phyloP scores from a whole-genome alignment of 1,139 yeast species.

The Blastobotrys indianensis region DNA sequence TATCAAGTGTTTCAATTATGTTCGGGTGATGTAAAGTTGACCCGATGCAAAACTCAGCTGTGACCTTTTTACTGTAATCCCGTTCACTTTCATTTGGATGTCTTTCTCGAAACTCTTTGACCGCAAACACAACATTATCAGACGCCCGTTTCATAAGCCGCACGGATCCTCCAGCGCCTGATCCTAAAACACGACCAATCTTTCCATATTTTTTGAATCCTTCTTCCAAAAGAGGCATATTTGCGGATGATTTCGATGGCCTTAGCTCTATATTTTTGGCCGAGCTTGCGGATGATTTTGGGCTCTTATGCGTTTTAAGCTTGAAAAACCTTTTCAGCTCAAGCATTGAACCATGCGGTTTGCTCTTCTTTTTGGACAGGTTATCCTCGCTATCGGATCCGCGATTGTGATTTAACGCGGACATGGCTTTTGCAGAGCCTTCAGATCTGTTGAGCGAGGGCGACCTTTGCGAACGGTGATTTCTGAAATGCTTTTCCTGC shows the following conservation, averaged over 20 bases:
- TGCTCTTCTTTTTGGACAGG: conserved; percentile 6
- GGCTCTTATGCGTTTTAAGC: conserved; percentile 12
- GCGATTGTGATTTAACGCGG: conserved; percentile 5
- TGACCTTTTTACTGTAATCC: conserved; percentile 91
- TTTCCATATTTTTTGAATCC: conserved; percentile 74
- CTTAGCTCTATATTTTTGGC: conserved; percentile 8
- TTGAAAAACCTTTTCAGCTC: conserved; percentile 39
- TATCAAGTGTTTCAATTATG: conserved; percentile 88
- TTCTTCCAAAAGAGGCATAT: conserved; percentile 37
- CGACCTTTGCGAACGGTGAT: conserved; percentile 1
- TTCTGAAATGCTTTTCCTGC: not conserved
- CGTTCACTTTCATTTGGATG: conserved; percentile 76
- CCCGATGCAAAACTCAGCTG: conserved; percentile 96
- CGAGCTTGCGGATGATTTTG: conserved; percentile 11
- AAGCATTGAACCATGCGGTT: conserved; percentile 33
- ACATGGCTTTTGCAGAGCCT: conserved; percentile 7
- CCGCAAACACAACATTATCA: conserved; percentile 86
- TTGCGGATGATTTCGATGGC: conserved; percentile 16
- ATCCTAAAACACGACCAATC: conserved; percentile 83
- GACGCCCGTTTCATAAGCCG: conserved; percentile 74
- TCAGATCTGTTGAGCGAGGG: conserved; percentile 3
- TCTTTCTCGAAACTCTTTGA: conserved; percentile 88
- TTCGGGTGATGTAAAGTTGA: conserved; percentile 93
- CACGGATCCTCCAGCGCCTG: conserved; percentile 98
- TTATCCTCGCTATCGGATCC: conserved; percentile 14